Percentiles rank a stretch among this genome's conserved stretches.
phyloP scores from a whole-genome alignment of 2,329 filamentous ascomycete species.

The Pseudogymnoascus sp. region DNA sequence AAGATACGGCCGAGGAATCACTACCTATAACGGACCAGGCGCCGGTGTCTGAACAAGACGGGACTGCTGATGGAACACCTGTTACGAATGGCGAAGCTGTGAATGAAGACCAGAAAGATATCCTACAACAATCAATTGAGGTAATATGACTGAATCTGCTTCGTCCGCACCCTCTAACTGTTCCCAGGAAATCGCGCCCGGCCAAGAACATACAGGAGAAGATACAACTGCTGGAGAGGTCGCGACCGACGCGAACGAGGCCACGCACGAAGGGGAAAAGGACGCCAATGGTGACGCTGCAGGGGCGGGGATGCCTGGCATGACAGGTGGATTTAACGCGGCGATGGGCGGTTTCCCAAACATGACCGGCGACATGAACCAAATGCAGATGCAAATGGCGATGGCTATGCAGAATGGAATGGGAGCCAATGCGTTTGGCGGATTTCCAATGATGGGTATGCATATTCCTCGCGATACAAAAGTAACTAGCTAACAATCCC shows the following conservation, averaged over 20 bases:
- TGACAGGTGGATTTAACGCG: slow-evolving; percentile 38
- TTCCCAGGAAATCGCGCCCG: slow-evolving; percentile 27
- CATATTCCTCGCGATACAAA: slow-evolving; percentile 18
- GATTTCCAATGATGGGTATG: slow-evolving; percentile 83
- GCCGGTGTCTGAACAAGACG: slow-evolving; percentile 5
- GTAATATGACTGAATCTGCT: slow-evolving; percentile 20
- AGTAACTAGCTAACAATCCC: slow-evolving; percentile 16
- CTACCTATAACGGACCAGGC: slow-evolving; percentile 10
- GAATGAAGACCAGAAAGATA: slow-evolving; percentile 28
- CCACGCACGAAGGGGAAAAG: slow-evolving; percentile 3
- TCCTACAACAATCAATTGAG: slow-evolving; percentile 33
- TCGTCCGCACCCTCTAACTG: slow-evolving; percentile 15
- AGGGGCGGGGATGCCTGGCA: slow-evolving; percentile 20
- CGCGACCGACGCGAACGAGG: slow-evolving; percentile 14
- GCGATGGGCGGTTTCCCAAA: slow-evolving; percentile 30
- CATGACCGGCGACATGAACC: slow-evolving; percentile 57
- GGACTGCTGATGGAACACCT: slow-evolving; percentile 12
- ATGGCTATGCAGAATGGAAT: slow-evolving; percentile 68
- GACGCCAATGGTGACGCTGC: slow-evolving; percentile 17
- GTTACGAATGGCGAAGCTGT: not conserved
- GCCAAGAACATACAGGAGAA: slow-evolving; percentile 22
- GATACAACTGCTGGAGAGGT: slow-evolving; percentile 15
- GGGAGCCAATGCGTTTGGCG: slow-evolving; percentile 46
- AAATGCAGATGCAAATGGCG: slow-evolving; percentile 81
- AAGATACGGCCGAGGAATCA: slow-evolving; percentile 13